phyloP scores from a whole-genome alignment of 495 filamentous ascomycete genomes.

The Lophiotrema nucula region DNA sequence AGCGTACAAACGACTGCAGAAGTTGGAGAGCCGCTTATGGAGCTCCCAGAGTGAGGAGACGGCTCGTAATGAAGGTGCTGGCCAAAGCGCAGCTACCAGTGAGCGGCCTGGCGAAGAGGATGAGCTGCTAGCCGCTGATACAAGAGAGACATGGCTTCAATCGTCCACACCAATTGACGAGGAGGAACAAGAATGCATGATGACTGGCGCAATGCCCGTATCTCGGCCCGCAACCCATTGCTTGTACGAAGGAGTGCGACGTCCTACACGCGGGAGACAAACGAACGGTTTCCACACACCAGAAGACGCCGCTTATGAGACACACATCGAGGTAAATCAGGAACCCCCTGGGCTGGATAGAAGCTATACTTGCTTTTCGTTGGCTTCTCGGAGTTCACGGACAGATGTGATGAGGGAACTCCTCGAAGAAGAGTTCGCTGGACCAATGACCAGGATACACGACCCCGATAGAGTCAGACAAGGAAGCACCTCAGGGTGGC shows the following conservation, averaged over 20 bases:
- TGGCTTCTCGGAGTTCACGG: too few relatives aligned
- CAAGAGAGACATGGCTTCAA: neutral
- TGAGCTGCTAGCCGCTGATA: neutral
- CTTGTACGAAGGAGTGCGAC: too few relatives aligned
- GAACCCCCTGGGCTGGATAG: neutral
- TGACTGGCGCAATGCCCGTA: neutral
- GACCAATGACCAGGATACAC: neutral
- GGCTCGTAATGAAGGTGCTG: neutral
- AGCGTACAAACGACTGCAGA: neutral
- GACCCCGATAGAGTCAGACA: constrained; percentile 7
- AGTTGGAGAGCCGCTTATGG: neutral
- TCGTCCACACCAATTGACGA: neutral
- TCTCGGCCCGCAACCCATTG: too few relatives aligned
- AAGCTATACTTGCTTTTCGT: too few relatives aligned
- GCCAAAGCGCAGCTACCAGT: too few relatives aligned
- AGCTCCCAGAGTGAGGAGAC: neutral
- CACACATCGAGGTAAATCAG: neutral
- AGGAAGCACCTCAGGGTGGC: constrained; percentile 1
- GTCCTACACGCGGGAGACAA: too few relatives aligned
- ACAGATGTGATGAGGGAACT: neutral
- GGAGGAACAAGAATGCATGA: neutral
- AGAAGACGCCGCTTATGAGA: neutral
- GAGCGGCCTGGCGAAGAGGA: neutral
- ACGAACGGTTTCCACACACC: neutral
- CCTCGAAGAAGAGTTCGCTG: neutral